These are phyloP conservation scores for Paramecium pentaurelia DNA, from an alignment of 73 alveolate species.

Conservation along the genomic window DNA sequence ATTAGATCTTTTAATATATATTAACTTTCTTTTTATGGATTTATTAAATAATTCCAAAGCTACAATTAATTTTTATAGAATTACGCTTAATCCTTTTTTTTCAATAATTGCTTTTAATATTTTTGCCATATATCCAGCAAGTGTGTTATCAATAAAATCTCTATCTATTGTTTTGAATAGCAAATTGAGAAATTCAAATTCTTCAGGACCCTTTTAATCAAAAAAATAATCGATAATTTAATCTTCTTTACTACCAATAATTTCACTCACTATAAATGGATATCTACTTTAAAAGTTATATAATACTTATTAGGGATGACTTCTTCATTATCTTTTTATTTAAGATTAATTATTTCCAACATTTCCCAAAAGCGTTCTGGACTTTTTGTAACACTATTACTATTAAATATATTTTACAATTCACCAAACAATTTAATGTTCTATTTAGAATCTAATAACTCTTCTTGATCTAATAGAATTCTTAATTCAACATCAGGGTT, in stretches of 20 bases:
- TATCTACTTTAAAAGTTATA: not conserved
- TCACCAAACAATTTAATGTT: not conserved
- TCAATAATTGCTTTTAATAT: not conserved
- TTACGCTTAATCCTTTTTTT: not conserved
- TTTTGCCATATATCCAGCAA: constrained; percentile 32
- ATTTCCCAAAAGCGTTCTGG: not conserved
- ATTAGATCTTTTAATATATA: not conserved
- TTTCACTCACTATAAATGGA: not conserved
- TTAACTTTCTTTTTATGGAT: not conserved
- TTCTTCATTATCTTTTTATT: not conserved
- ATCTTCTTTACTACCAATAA: not conserved
- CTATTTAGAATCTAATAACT: not conserved
- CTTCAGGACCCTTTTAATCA: not conserved
- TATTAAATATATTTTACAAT: not conserved
- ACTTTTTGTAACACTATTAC: not conserved
- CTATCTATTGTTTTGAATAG: not conserved
- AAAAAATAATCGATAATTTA: not conserved
- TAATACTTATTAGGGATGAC: not conserved
- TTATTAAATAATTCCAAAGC: not conserved
- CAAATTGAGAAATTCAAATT: not conserved
- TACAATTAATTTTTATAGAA: not conserved
- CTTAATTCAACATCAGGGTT: not conserved
- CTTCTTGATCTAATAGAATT: not conserved
- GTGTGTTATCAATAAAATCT: not conserved
- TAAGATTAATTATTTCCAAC: not conserved